Base-by-base conservation (phyloP, 345 rosid genomes). In the Brassica incana region DNA sequence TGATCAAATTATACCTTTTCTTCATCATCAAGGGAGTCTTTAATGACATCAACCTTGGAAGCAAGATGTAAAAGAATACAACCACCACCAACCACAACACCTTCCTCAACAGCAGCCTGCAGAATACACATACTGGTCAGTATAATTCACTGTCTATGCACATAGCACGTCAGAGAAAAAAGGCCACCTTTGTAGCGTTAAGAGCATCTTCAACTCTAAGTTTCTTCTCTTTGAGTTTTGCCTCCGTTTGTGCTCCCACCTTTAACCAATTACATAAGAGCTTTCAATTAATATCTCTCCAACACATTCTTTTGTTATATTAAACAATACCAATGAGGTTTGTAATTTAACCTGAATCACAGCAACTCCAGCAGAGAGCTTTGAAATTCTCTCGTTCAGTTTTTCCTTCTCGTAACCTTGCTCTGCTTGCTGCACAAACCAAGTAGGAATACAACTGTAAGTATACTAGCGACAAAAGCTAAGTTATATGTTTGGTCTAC, bases 161-260 rank as follows among this genome's bases (percentile, higher is more conserved):
- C 18, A 36, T 23, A 1, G 5, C 36, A 66, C 48, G 25, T 65
- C 23, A 14, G 23, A 33, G 7, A 36, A 2, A 45, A 2, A 74
- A 12, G 25, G 25, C 4, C 8, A 81, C 99, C 98, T 95, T 95
- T 2, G 99, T 95, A 14, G 99, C 99, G 79, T 93, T 93, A 78
- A 95, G 99, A 70, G 97, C 99, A 83, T 95, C 99, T 84, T 95
- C 99, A 58, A 95, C 99, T 82, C 99, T 92, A 79, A 92, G 69
- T 77, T 92, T 95, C 91, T 95, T 95, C 81, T 95, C 99, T 80
- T 95, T 95, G 38, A 95, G 97, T 83, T 91, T 92, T 7, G 96
- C 89, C 86, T 91, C 96, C 32, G 96, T 91, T 88, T 89, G 96
- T 61, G 93, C 93, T 70, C 96, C 96, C 36, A 91, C 95, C 95